Evolutionary conservation across 805 yeast species (phyloP).

Genomic region (Candida ulmi): DNA sequence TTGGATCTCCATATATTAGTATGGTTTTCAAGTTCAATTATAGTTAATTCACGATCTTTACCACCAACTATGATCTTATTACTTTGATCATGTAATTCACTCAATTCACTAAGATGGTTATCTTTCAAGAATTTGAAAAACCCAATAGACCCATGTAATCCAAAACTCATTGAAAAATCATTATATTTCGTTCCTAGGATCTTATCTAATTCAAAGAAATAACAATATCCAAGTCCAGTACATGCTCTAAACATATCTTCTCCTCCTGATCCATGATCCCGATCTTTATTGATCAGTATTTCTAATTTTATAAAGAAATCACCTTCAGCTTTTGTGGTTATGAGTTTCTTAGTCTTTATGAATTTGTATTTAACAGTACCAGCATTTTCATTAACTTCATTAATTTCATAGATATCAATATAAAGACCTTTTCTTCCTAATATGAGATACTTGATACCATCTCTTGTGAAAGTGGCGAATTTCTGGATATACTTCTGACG

Average conservation of each 20-base stretch:
- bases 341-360: conserved; percentile 11
- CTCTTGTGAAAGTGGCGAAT: conserved; percentile 6
- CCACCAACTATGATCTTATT: conserved; percentile 17
- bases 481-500: conserved; percentile 12
- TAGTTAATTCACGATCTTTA: conserved; percentile 17
- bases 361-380: conserved; percentile 4
- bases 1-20: conserved; percentile 19
- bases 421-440: conserved; percentile 14
- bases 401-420: conserved; percentile 14
- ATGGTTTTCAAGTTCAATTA: conserved; percentile 16
- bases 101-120: background rate
- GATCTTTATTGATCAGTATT: conserved; percentile 1
- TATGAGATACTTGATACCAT: conserved; percentile 4
- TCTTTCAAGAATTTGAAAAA: conserved; percentile 15
- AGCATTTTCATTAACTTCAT: too few relatives aligned
- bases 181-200: conserved; percentile 12
- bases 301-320: conserved; percentile 18
- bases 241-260: conserved; percentile 12
- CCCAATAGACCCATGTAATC: conserved; percentile 18
- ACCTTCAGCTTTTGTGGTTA: conserved; percentile 13
- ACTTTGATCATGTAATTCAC: background rate
- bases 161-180: conserved; percentile 21
- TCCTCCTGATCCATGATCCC: too few relatives aligned
- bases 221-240: conserved; percentile 22
- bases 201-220: conserved; percentile 13